Evolutionary conservation across 176 grass and related monocot species (phyloP), one percentile per base, ranked within the genome.

Genomic region (Lolium rigidum): DNA sequence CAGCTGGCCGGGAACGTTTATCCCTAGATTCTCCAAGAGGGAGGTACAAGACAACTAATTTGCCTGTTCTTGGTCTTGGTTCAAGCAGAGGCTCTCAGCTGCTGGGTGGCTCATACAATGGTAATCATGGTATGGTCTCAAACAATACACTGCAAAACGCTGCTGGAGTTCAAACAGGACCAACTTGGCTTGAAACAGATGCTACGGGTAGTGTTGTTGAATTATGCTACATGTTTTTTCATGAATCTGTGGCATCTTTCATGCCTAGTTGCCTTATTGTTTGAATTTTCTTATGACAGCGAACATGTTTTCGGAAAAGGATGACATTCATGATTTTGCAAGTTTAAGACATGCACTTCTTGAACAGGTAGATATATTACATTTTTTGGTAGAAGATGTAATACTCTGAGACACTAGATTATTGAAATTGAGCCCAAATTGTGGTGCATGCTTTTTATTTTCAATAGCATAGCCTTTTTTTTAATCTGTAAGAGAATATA

Each of bases 1-100:
- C 91, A 82, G 55, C 93, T 87, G 60, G 86, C 25, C 86, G 87
- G 57, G 94, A 97, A 82, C 80, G 87, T 41, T 39, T 89, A 67
- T 88, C 90, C 17, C 54, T 88, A 56, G 81, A 89, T 92, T 55
- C 77, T 86, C 70, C 74, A 60, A 89, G 91, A 55, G 91, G 97
- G 87, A 94, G 88, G 74, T 93, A 88, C 82, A 91, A 82, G 57
- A 80, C 56, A 2, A 80, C 90, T 86, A 88, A 84, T 86, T 57
- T 87, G 54, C 84, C 78, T 78, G 76, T 79, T 90, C 79, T 71
- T 82, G 82, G 79, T 92, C 84, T 85, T 83, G 94, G 94, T 89
- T 94, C 97, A 82, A 91, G 90, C 88, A 96, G 92, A 93, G 91
- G 83, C 77, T 94, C 88, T 91, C 88, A 90, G 35, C 49, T 90